Evolutionary conservation across 441 rosid genomes (phyloP), one percentile per base, ranked within the genome.

Genomic region (Manihot esculenta): DNA sequence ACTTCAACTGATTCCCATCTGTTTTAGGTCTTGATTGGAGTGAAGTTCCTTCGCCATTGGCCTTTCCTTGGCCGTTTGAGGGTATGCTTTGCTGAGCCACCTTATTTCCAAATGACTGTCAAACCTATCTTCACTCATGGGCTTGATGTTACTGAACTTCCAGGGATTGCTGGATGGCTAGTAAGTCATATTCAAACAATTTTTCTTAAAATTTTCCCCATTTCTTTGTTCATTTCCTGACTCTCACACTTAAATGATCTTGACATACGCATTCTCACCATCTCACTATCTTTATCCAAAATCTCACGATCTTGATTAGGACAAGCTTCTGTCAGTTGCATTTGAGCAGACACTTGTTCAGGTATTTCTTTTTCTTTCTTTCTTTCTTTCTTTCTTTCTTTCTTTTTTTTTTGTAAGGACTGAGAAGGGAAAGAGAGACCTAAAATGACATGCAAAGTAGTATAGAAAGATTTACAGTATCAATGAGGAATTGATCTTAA

Each of bases 111-210:
- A 77, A 88, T 92, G 96, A 88, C 88, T 10, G 98, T 89, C 63
- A 95, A 91, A 77, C 98, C 98, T 57, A 48, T 95, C 59, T 82
- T 74, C 68, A 77, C 87, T 55, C 96, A 84, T 74, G 98, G 99
- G 62, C 68, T 92, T 72, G 93, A 95, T 83, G 97, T 95, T 61
- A 72, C 98, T 64, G 97, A 79, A 67, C 81, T 95, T 83, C 99
- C 99, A 49, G 97, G 97, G 69, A 90, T 95, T 70, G 98, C 94
- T 64, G 99, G 97, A 74, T 95, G 98, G 99, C 93, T 95, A 24
- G 99, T 95, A 82, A 87, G 97, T 89, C 68, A 14, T 18, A 11
- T 38, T 53, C 35, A 33, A 44, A 41, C 59, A 33, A 24, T 68
- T 48, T 56, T 51, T 42, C n/a, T 47, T 49, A 42, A 54, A 20